phyloP scores from a whole-genome alignment of 495 filamentous ascomycete species.

The Xylaria acuta region DNA sequence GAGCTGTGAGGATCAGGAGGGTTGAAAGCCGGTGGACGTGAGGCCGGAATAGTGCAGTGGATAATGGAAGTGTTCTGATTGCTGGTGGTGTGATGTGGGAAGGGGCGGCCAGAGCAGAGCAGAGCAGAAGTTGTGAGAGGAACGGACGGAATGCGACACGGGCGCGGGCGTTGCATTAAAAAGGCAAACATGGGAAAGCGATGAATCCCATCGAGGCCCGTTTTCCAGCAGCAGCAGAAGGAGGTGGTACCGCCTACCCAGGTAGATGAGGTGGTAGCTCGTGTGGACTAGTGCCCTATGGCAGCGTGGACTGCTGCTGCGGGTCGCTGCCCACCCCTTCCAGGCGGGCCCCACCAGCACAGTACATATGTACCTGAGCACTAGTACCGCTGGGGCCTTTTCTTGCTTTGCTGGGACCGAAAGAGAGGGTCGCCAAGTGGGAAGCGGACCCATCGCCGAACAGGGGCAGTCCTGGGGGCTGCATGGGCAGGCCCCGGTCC shows the following conservation, averaged over 20 bases:
- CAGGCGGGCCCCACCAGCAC: constrained; percentile 8
- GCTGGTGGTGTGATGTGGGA: constrained; percentile 25
- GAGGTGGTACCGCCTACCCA: constrained; percentile 17
- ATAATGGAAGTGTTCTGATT: neutral
- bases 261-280: constrained; percentile 17
- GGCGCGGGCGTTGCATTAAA: constrained; percentile 36
- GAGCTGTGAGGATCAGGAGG: neutral
- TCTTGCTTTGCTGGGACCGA: constrained; percentile 21
- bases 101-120: constrained; percentile 18
- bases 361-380: constrained; percentile 21
- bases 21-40: neutral
- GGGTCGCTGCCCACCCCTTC: neutral
- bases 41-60: neutral
- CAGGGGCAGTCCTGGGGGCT: neutral
- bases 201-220: constrained; percentile 42
- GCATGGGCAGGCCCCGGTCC: constrained; percentile 2
- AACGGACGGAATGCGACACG: constrained; percentile 34
- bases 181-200: constrained; percentile 44
- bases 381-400: constrained; percentile 11
- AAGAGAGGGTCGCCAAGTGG: constrained; percentile 18
- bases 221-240: constrained; percentile 32
- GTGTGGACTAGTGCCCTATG: too few species aligned
- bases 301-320: neutral
- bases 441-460: neutral
- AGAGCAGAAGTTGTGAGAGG: constrained; percentile 30